Conservation (phyloP, 176 grass and related monocot genomes). For the Pharus latifolius region DNA sequence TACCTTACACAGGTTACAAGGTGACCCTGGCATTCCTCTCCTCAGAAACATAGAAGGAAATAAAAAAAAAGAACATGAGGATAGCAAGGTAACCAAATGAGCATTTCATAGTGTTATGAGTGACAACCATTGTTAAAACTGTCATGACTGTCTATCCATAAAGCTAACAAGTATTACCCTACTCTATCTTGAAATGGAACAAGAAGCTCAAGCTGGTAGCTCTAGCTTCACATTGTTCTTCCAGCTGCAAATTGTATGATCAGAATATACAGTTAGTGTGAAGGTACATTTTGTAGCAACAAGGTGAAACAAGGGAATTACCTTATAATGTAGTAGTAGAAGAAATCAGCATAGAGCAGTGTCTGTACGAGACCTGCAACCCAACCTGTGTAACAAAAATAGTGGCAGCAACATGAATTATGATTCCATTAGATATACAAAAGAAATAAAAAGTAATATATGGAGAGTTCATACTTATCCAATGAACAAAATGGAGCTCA, state of each 20-base stretch:
- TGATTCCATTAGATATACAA: neutral
- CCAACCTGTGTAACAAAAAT: constrained; percentile 49
- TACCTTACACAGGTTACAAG: constrained; percentile 19
- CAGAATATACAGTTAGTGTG: constrained; percentile 8
- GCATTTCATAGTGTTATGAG: neutral
- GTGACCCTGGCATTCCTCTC: neutral
- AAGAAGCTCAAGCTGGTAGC: constrained; percentile 58
- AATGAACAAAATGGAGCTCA: constrained; percentile 78
- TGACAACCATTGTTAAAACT: neutral
- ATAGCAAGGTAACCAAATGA: neutral
- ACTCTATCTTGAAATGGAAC: constrained; percentile 22
- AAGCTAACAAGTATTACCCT: constrained; percentile 12
- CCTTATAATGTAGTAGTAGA: constrained; percentile 97
- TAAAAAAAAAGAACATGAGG: constrained; percentile 1
- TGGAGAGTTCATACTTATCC: constrained; percentile 65
- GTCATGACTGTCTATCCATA: constrained; percentile 1
- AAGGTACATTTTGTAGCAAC: neutral
- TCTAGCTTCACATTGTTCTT: constrained; percentile 91
- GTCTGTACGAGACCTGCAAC: constrained; percentile 73
- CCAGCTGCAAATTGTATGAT: constrained; percentile 55
- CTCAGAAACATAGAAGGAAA: constrained; percentile 3
- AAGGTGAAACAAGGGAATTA: constrained; percentile 8
- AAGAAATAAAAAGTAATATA: neutral
- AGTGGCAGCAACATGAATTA: neutral
- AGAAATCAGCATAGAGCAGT: constrained; percentile 87